phyloP scores from a whole-genome alignment of 2,329 filamentous ascomycete species.

The Epichloe gansuensis region DNA sequence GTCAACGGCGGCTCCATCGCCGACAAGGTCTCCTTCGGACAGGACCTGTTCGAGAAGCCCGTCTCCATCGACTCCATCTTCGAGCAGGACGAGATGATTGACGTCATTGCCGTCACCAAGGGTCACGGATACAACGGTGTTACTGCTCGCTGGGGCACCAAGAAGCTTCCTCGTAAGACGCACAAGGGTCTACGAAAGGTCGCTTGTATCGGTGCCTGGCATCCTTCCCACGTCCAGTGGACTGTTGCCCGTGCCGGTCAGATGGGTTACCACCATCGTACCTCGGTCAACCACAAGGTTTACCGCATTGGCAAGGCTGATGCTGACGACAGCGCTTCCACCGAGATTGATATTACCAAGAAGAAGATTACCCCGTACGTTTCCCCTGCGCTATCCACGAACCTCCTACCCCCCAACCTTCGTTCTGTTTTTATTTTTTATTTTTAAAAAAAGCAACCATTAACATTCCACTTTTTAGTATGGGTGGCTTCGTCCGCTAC shows the following conservation, averaged over 20 bases:
- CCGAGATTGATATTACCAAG: slow-evolving; percentile 94
- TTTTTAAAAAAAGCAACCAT: background rate
- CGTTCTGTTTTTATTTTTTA: background rate
- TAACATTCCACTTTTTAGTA: slow-evolving; percentile 39
- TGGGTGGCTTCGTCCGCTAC: slow-evolving; percentile 99
- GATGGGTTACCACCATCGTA: slow-evolving; percentile 99
- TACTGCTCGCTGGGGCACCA: slow-evolving; percentile 96
- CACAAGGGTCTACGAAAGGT: slow-evolving; percentile 99
- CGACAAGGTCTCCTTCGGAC: slow-evolving; percentile 94
- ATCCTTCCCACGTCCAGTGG: slow-evolving; percentile 99
- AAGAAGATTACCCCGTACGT: slow-evolving; percentile 98
- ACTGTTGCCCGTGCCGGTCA: slow-evolving; percentile 99
- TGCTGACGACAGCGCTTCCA: slow-evolving; percentile 85
- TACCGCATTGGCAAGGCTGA: slow-evolving; percentile 94
- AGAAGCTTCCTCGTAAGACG: slow-evolving; percentile 99
- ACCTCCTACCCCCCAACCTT: too few relatives aligned
- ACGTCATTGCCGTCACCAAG: slow-evolving; percentile 98
- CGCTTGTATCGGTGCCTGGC: slow-evolving; percentile 99
- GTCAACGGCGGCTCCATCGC: slow-evolving; percentile 92
- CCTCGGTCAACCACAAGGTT: slow-evolving; percentile 99
- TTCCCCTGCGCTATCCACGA: background rate
- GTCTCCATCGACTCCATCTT: slow-evolving; percentile 88
- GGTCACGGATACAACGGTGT: slow-evolving; percentile 98
- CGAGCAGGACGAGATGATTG: slow-evolving; percentile 99
- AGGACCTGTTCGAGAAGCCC: slow-evolving; percentile 98